Base-by-base conservation (phyloP, 164 flowering plant species). In the Nymphaea thermarum region DNA sequence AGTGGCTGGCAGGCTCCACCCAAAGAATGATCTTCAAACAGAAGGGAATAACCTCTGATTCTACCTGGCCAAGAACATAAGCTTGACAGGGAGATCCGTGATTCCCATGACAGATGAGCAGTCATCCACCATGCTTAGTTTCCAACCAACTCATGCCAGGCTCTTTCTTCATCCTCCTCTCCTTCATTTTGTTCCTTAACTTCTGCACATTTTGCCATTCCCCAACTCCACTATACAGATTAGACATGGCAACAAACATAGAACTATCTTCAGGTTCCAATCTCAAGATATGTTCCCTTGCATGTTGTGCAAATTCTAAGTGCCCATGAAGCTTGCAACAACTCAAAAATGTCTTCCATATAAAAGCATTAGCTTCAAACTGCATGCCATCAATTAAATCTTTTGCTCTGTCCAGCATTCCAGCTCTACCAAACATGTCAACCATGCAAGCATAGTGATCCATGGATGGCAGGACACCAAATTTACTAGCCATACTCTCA, bases 321-420 rank as follows among this genome's bases (percentile, higher is more conserved):
- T 81, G 74, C 59, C 85, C 83, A 73, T 84, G 82, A 59, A 75
- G 77, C 71, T 82, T 76, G 64, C 87, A 84, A 43, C 86, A 85
- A 76, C 78, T 82, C 8, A 86, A 85, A 62, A 86, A 68, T 36
- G 86, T 80, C 78, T 84, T 82, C 80, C 64, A 75, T 62, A 86
- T 74, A 8, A 80, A 85, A 6, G 86, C 82, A 86, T 85, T 81
- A 6, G 86, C 81, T 17, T 70, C 73, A 72, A 74, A 80, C 2
- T 87, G 87, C 87, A 86, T 84, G 8, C 15, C 69, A 65, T 79
- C 78, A 47, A 86, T 80, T 43, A 81, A 60, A 36, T 44, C 25
- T 71, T 75, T 76, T 51, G 90, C 87, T 57, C 81, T 82, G 25
- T 72, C 71, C 44, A 84, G 82, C 64, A 71, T 71, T 44, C 90